Base-by-base conservation (phyloP, 805 yeast genomes). In the Metschnikowia reukaufii region DNA sequence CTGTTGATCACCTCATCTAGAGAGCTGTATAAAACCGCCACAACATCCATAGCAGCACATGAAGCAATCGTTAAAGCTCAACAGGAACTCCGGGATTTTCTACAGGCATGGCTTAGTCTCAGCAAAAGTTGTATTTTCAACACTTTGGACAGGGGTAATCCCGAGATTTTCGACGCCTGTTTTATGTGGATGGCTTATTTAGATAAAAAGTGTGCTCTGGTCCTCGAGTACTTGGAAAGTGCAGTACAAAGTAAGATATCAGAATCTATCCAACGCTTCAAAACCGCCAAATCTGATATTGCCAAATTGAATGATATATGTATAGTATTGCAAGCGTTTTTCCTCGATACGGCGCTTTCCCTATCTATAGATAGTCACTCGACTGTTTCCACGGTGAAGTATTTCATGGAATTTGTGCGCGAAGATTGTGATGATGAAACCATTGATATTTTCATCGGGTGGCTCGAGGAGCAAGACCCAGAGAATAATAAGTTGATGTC, bases 121-220 rank as follows among this genome's bases (percentile, higher is more conserved):
- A 32, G 48, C 38, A 33, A 36, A 7, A 30, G 32, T n/a, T 47
- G 54, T 37, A 43, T 55, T 8, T 55, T 51, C 45, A 49, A 55
- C 33, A 44, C 53, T 16, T 38, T 48, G 27, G 58, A 50, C 17
- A 37, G 39, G 17, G 58, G 58, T 16, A 69, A 69, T 47, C 54
- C 52, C 2, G 61, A 57, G 21, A 50, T 68, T 16, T 68, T 69
- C 38, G 52, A 53, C 10, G 63, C 59, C 8, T 27, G 52, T 4
- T 27, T 35, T 9, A 39, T 37, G 47, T 36, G 50, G 25, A 44
- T 50, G n/a, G 36, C 21, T 4, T 57, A 44, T 36, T 27, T 50
- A 1, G 21, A 12, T 19, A 36, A 20, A 15, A 50, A 52, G 36
- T 39, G 50, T 21, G 12, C 21, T 1, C 31, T 34, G 32, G 31